Evolutionary conservation across 108 stramenopile species (phyloP), one percentile per base, ranked within the genome.

Genomic region (Bacterosira constricta): DNA sequence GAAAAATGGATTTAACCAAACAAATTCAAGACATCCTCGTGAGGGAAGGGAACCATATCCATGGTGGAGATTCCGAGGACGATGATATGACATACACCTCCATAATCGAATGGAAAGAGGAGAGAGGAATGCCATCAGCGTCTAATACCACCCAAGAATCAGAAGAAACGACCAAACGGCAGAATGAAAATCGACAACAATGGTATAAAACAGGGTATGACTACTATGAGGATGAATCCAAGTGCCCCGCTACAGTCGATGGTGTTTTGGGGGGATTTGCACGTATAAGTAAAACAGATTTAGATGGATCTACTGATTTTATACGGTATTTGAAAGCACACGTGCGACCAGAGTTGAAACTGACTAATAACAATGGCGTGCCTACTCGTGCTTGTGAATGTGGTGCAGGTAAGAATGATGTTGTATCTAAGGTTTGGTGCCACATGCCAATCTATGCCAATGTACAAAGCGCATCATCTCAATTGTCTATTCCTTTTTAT

Each of bases 221-320:
- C 8, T 96, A 95, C 73, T 98, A 92, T 74, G 93, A 96, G 59
- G 78, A 91, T 30, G 85, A 71, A 32, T 51, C 53, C 8, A 93
- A 96, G 54, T 95, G 93, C 61, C 79, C 86, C 8, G 67, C 86
- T 5, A 91, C 93, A 6, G 76, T 96, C 3, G 90, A 96, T 67
- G 96, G 96, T 5, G 92, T 98, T 5, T 60, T 98, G 29, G 96
- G 97, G 17, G 96, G 96, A 18, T 95, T 94, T 79, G 96, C 92
- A 1, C 67, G 61, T 17, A 66, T 98, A 41, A 88, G 91, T 0
- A 72, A 85, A 47, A 53, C 60, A n/a, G 97, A 98, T 61, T 77
- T 98, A 25, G 71, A 77, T 13, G 97, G 86, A 23, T 96, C 96
- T 1, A 26, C 53, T 5, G 17, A 53, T 15, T 98, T 98, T 74